Conservation (phyloP, 768 basidiomycete genomes). For the Gloeophyllum trabeum region DNA sequence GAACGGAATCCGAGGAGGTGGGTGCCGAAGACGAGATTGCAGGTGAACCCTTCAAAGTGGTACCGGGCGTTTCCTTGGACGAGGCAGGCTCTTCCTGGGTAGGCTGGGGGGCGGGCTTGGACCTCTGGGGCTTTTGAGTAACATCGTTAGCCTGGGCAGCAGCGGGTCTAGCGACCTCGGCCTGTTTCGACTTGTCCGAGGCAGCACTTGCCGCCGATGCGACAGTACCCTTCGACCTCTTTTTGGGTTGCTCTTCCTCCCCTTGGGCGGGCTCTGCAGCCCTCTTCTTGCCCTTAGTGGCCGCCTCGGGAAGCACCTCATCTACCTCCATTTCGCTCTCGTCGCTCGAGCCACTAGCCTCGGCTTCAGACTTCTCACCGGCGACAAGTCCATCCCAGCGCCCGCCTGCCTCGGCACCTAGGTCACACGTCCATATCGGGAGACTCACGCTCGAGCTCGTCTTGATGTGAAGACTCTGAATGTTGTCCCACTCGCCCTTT, state of each 20-base stretch:
- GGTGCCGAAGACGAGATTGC: neutral
- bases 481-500: conserved; percentile 80
- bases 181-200: conserved; percentile 4
- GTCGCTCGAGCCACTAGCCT: neutral
- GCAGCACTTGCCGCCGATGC: conserved; percentile 24
- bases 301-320: conserved; percentile 15
- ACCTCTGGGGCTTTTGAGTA: neutral
- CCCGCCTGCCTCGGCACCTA: conserved; percentile 48
- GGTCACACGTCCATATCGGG: conserved; percentile 82
- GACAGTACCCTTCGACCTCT: conserved; percentile 22
- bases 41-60: too few relatives aligned
- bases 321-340: conserved; percentile 9
- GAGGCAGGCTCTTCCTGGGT: neutral
- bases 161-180: neutral
- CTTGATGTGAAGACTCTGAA: conserved; percentile 85
- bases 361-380: conserved; percentile 12
- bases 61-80: neutral
- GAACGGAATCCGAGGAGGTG: neutral
- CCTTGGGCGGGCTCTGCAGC: conserved; percentile 3
- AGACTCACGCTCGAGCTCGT: conserved; percentile 73
- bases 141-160: neutral
- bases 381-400: conserved; percentile 45
- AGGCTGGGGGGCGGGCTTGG: neutral
- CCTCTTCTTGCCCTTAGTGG: conserved; percentile 12
- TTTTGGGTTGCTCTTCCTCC: conserved; percentile 7